Evolutionary conservation across 1,284 basidiomycete genomes (phyloP), one percentile per base, ranked within the genome.

Genomic region (Exobasidium cylindrosporum): DNA sequence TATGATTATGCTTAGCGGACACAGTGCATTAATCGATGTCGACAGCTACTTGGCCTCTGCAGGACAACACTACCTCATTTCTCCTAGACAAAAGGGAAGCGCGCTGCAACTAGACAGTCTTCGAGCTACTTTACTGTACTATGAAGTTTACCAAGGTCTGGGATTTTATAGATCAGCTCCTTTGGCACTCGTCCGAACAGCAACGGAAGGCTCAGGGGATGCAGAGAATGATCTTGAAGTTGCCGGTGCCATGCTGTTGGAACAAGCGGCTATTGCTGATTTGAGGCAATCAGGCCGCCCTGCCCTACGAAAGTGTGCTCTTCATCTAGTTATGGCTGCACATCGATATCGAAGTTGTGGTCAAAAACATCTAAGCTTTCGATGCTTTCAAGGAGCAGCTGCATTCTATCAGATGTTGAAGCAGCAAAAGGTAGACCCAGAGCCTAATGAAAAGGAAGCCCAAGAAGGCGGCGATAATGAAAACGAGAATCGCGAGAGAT

Each of bases 291-390:
- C 57, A 32, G 70, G 79, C 59, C 73, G 4, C 67, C 78, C 73
- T 60, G 69, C 63, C 69, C 76, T 72, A 50, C 66, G 84, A 28
- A 79, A 82, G 63, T 82, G 80, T 44, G 83, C 83, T 0, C 76
- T 83, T 44, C 81, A 83, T 55, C 74, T 84, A 57, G 78, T 83
- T 35, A 79, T 83, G 69, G 84, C 84, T 0, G 84, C 83, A 0
- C 76, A 82, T 49, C 72, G 82, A 43, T 85, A 84, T 64, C 83
- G 84, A 66, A 82, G 82, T n/a, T 83, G 82, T 13, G 84, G 84
- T 26, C 83, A 84, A 52, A 76, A 82, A 65, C 24, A 28, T 28
- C 40, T 68, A 7, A 63, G 61, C 11, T 57, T 72, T 5, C 58
- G 67, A 1, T 73, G 73, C 62, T 77, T 72, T 50, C 58, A 64